Conservation (phyloP, 768 basidiomycete genomes). For the Boletus bicolor region DNA sequence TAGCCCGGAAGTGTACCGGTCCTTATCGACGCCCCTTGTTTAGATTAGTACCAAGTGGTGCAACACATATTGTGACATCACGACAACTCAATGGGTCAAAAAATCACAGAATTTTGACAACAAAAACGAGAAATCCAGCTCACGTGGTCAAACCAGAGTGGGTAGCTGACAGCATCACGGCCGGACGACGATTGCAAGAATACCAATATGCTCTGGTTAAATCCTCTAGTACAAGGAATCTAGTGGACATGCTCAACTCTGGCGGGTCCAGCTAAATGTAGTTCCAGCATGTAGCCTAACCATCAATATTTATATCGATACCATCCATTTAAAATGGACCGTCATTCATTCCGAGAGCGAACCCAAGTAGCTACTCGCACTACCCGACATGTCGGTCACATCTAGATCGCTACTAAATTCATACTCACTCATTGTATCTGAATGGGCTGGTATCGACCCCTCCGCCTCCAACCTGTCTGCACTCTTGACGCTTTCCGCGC, state of each 20-base stretch:
- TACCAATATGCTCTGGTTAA: conserved; percentile 51
- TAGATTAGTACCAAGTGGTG: conserved; percentile 56
- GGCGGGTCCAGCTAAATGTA: conserved; percentile 13
- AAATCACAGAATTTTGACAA: conserved; percentile 58
- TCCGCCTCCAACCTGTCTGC: conserved; percentile 54
- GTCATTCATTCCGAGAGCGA: conserved; percentile 29
- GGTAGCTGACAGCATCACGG: conserved; percentile 64
- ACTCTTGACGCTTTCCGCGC: conserved; percentile 58
- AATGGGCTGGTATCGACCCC: conserved; percentile 17
- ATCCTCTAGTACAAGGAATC: conserved; percentile 34
- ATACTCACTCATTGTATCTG: conserved; percentile 47
- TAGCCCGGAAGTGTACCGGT: neutral
- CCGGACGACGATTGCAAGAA: conserved; percentile 61
- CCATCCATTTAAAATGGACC: neutral
- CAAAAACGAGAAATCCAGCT: conserved; percentile 44
- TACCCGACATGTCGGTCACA: conserved; percentile 51
- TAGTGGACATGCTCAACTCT: conserved; percentile 38
- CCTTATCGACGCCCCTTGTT: neutral
- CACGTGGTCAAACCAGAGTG: conserved; percentile 76
- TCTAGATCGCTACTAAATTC: conserved; percentile 52
- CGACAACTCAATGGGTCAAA: conserved; percentile 69
- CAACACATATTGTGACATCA: conserved; percentile 80
- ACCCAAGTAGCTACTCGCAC: conserved; percentile 41
- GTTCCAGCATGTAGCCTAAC: neutral
- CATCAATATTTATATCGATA: conserved; percentile 9